Evolutionary conservation across 2,329 filamentous ascomycete genomes (phyloP).

Genomic region (Ascosphaera apis): DNA sequence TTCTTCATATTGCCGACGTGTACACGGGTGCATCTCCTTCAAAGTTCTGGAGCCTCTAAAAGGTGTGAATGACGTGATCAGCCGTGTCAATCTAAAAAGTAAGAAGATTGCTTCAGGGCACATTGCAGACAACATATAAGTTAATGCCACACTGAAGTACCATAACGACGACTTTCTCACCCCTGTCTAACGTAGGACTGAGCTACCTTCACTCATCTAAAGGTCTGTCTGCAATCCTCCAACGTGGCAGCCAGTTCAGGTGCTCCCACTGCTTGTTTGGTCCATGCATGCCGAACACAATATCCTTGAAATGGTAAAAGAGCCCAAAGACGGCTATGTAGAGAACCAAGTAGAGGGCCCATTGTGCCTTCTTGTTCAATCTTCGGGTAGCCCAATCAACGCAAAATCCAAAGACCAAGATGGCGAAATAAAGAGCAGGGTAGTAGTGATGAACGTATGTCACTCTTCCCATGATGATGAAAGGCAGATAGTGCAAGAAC

Average conservation of each 20-base stretch:
- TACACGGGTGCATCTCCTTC: no score
- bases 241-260: slow-evolving; percentile 78
- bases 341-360: slow-evolving; percentile 45
- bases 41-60: no score
- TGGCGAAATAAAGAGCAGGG: slow-evolving; percentile 91
- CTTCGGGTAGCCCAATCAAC: slow-evolving; percentile 60
- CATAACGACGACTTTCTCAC: no score
- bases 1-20: no score
- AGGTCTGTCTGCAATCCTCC: slow-evolving; percentile 51
- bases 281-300: slow-evolving; percentile 91
- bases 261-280: slow-evolving; percentile 64
- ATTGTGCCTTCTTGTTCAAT: slow-evolving; percentile 39
- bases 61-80: no score
- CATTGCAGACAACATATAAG: no score
- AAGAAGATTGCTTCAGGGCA: no score
- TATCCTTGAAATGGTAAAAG: slow-evolving; percentile 75
- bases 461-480: slow-evolving; percentile 92
- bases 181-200: not conserved
- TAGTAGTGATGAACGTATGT: slow-evolving; percentile 99
- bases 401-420: slow-evolving; percentile 70
- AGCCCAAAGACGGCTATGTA: slow-evolving; percentile 56
- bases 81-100: no score
- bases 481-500: slow-evolving; percentile 90
- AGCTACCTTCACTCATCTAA: not conserved
- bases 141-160: no score